These are phyloP conservation scores for Metarhizium rileyi DNA, from an alignment of 2,329 filamentous ascomycete species.

Conservation along the genomic window DNA sequence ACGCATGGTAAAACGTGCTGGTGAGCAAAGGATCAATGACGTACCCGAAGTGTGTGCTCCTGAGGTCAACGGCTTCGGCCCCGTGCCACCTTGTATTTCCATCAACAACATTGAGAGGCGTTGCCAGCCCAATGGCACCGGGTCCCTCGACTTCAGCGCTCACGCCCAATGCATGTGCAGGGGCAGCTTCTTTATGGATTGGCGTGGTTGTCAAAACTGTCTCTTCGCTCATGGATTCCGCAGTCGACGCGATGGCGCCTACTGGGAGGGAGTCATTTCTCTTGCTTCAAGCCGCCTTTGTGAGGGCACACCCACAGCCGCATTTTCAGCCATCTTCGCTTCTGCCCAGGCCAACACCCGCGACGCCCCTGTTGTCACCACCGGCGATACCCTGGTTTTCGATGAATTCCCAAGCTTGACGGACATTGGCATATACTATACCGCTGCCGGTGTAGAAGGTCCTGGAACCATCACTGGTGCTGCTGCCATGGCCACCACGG, in stretches of 20 bases:
- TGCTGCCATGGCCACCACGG: conserved; percentile 24
- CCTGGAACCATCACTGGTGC: conserved; percentile 32
- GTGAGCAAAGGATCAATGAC: neutral
- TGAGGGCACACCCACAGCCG: conserved; percentile 26
- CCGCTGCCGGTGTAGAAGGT: conserved; percentile 26
- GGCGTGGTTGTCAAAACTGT: conserved; percentile 32
- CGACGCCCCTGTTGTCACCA: conserved; percentile 14
- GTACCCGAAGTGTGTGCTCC: conserved; percentile 9
- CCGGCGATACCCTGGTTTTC: conserved; percentile 19
- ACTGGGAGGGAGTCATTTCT: conserved; percentile 25
- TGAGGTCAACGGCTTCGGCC: neutral
- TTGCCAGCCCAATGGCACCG: conserved; percentile 21
- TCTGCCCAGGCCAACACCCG: conserved; percentile 17
- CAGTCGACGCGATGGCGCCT: conserved; percentile 22
- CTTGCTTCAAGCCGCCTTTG: conserved; percentile 27
- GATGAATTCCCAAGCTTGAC: conserved; percentile 27
- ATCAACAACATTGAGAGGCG: conserved; percentile 19
- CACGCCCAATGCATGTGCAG: conserved; percentile 32
- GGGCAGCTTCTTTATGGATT: conserved; percentile 33
- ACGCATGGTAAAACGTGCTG: neutral
- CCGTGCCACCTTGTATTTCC: conserved; percentile 19
- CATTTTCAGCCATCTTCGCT: conserved; percentile 24
- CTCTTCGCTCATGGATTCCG: conserved; percentile 30
- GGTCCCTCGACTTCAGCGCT: conserved; percentile 13
- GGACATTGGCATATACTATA: conserved; percentile 34